Percentiles rank a stretch among this genome's conserved stretches.
These are phyloP conservation scores for Moesziomyces parantarcticus DNA, from an alignment of 1,284 basidiomycete species.

Conservation along the genomic window DNA sequence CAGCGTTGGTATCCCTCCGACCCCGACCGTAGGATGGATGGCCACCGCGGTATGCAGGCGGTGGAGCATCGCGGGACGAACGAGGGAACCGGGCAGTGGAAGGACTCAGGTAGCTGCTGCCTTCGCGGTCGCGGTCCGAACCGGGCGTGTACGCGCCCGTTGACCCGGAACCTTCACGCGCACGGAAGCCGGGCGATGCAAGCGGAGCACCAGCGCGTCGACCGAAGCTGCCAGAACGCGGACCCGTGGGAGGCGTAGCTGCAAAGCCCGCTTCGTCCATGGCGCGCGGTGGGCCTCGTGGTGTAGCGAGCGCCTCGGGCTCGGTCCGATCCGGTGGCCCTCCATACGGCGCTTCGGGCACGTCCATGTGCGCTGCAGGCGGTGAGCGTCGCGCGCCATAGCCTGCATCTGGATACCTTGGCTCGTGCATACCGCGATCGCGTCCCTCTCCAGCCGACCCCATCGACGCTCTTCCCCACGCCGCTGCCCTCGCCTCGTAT, in stretches of 20 bases:
- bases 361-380: slow-evolving; percentile 1
- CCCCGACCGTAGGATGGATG: slow-evolving; percentile 26
- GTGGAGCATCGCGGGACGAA: slow-evolving; percentile 11
- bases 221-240: slow-evolving; percentile 8
- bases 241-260: slow-evolving; percentile 36
- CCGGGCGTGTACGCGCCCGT: slow-evolving; percentile 22
- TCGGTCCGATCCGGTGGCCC: neutral
- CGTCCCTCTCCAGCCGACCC: slow-evolving; percentile 28
- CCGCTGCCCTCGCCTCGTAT: slow-evolving; percentile 8
- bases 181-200: slow-evolving; percentile 16
- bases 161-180: slow-evolving; percentile 12
- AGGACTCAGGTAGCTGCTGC: slow-evolving; percentile 17
- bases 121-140: slow-evolving; percentile 29
- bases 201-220: slow-evolving; percentile 16
- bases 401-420: too few species aligned
- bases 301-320: neutral
- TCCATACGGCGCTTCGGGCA: slow-evolving; percentile 2
- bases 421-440: slow-evolving; percentile 4
- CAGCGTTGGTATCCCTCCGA: slow-evolving; percentile 26
- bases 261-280: slow-evolving; percentile 13
- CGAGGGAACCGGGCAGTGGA: slow-evolving; percentile 17
- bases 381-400: slow-evolving; percentile 3
- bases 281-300: slow-evolving; percentile 15
- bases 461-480: slow-evolving; percentile 14
- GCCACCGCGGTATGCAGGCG: slow-evolving; percentile 22